Conservation (phyloP, 768 basidiomycete species). For the Tricholoma flavovirens region DNA sequence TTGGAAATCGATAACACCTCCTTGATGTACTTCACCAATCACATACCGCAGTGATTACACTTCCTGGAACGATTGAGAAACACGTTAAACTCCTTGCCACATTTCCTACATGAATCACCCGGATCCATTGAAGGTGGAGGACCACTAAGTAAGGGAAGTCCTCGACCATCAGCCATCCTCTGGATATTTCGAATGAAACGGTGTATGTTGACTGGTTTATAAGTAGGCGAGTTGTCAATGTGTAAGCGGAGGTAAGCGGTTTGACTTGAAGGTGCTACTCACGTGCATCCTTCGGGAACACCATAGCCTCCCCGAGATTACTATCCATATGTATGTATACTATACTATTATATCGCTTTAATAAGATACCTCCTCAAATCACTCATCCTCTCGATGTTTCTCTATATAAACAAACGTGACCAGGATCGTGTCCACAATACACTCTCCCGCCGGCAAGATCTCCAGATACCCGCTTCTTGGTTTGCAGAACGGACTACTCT, state of each 20-base stretch:
- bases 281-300: background rate
- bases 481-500: conserved; percentile 7
- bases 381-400: conserved; percentile 22
- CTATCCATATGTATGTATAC: no score
- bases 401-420: conserved; percentile 28
- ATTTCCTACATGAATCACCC: conserved; percentile 53
- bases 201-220: no score
- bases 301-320: no score
- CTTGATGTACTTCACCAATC: background rate
- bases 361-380: no score
- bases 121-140: conserved; percentile 39
- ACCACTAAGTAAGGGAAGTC: conserved; percentile 69
- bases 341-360: no score
- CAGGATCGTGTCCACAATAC: conserved; percentile 25
- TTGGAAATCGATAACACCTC: conserved; percentile 3
- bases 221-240: background rate
- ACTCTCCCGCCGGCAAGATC: conserved; percentile 22
- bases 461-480: conserved; percentile 19
- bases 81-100: conserved; percentile 67
- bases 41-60: conserved; percentile 74
- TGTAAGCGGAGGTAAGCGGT: background rate
- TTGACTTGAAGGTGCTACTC: background rate
- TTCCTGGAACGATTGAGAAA: conserved; percentile 57
- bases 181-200: background rate
- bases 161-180: conserved; percentile 29